Evolutionary conservation across 2,329 filamentous ascomycete genomes (phyloP), one percentile per base, ranked within the genome.

Genomic region (Pseudopithomyces chartarum): DNA sequence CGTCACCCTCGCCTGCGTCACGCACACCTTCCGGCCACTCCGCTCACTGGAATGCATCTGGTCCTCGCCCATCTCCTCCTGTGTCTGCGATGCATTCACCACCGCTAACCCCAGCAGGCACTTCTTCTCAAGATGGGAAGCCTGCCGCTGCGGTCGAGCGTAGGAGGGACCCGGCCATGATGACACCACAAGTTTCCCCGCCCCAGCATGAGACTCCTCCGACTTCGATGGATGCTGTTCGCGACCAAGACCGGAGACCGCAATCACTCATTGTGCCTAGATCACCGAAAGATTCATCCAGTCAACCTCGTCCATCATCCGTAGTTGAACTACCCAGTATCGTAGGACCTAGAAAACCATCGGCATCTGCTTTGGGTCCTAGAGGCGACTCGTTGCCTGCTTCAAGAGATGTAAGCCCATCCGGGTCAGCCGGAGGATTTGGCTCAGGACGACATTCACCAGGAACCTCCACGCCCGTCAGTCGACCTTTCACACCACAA

Each of bases 21-120:
- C 77, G 73, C 86, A 76, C 78, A 49, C 65, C 71, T 6, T 79
- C 78, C 34, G 65, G 66, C 78, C 87, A 89, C 61, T 87, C 87
- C 52, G 81, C 81, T 56, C 70, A 71, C 54, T 69, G 66, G 39
- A 53, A 64, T 17, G 85, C 83, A 64, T 83, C 84, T 59, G 92
- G 89, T 55, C 87, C 89, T 29, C 84, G 83, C 71, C 80, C 86
- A 39, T 90, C 88, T 61, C 89, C 90, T 58, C 84, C 85, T 58
- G 80, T 85, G 43, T 86, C 88, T 57, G 85, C 89, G 55, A 85
- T 96, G 78, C 90, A 94, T 65, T 96, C 93, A 11, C 94, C 94
- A 63, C 92, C 92, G 40, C 83, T 98, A 51, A 97, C 93, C 12
- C 94, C 94, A 17, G 88, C 92, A 53, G 92, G 88, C 50, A 94